Percentiles rank a stretch among this genome's conserved stretches.
These are phyloP conservation scores for Candida cerambycidarum DNA, from an alignment of 805 yeast genomes.

Conservation along the genomic window DNA sequence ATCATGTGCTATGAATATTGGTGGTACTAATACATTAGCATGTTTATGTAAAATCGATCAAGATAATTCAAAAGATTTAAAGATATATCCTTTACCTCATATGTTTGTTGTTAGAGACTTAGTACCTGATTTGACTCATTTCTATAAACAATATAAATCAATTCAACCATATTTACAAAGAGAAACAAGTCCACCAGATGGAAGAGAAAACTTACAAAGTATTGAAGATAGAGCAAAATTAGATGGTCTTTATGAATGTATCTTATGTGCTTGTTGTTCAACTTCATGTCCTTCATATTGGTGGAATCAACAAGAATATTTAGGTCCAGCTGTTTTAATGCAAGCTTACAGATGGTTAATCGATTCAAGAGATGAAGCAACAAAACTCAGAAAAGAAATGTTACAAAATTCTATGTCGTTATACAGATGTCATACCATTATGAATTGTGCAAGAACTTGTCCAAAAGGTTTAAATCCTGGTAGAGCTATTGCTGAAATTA, in stretches of 20 bases:
- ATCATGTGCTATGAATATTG: slow-evolving; percentile 99
- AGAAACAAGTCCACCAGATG: slow-evolving; percentile 75
- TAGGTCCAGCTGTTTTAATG: slow-evolving; percentile 98
- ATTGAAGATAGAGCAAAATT: slow-evolving; percentile 92
- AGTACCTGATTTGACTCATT: slow-evolving; percentile 96
- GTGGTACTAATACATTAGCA: slow-evolving; percentile 95
- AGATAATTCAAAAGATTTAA: slow-evolving; percentile 68
- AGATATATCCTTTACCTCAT: slow-evolving; percentile 96
- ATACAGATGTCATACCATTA: slow-evolving; percentile 98
- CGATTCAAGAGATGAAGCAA: slow-evolving; percentile 94
- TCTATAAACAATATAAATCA: slow-evolving; percentile 97
- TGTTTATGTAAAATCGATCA: slow-evolving; percentile 93
- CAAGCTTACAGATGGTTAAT: slow-evolving; percentile 99
- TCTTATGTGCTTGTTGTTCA: slow-evolving; percentile 97
- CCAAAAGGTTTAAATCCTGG: slow-evolving; percentile 99
- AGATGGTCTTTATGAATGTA: slow-evolving; percentile 97
- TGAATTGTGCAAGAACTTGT: slow-evolving; percentile 98
- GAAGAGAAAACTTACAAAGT: slow-evolving; percentile 88
- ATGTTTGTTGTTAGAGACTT: slow-evolving; percentile 96
- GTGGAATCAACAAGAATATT: slow-evolving; percentile 99
- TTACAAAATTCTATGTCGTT: slow-evolving; percentile 95
- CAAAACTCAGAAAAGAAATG: slow-evolving; percentile 76
- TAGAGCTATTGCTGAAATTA: slow-evolving; percentile 93
- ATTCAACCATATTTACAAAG: slow-evolving; percentile 96
- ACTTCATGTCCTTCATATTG: slow-evolving; percentile 99